Evolutionary conservation across 306 rosid species (phyloP).

Genomic region (Lotus japonicus): DNA sequence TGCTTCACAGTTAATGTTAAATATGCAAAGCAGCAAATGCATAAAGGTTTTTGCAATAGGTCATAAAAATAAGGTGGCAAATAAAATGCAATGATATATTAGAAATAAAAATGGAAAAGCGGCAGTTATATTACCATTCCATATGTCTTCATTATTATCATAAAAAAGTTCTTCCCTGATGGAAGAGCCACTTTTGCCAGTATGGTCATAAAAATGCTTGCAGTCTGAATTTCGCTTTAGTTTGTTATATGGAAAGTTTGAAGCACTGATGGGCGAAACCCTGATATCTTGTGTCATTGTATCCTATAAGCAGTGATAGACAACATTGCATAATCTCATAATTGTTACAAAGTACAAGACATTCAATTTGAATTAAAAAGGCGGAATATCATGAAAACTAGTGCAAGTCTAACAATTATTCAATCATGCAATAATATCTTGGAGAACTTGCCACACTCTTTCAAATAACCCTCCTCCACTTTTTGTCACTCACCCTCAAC

Average conservation of each 20-base stretch:
- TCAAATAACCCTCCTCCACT: no score
- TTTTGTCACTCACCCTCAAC: no score
- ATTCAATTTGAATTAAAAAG: not conserved
- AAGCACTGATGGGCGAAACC: constrained; percentile 30
- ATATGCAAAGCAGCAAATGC: not conserved
- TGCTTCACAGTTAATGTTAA: not conserved
- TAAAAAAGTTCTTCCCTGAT: constrained; percentile 36
- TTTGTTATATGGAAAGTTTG: constrained; percentile 43
- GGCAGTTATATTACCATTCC: constrained; percentile 49
- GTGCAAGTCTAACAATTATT: not conserved
- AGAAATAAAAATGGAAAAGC: constrained; percentile 6
- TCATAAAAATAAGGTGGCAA: not conserved
- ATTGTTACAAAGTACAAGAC: not conserved
- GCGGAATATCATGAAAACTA: constrained; percentile 7
- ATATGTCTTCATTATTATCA: constrained; percentile 27
- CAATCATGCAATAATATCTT: no score
- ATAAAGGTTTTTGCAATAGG: constrained; percentile 6
- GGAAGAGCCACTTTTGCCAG: constrained; percentile 28
- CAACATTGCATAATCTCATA: constrained; percentile 19
- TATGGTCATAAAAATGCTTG: constrained; percentile 24
- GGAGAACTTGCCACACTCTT: no score
- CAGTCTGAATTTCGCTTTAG: constrained; percentile 31
- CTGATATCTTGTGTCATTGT: constrained; percentile 45
- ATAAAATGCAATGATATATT: not conserved
- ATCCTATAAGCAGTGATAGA: constrained; percentile 53